These are phyloP conservation scores for Termitomyces bulborhizus DNA, from an alignment of 768 basidiomycete species.

Conservation along the genomic window DNA sequence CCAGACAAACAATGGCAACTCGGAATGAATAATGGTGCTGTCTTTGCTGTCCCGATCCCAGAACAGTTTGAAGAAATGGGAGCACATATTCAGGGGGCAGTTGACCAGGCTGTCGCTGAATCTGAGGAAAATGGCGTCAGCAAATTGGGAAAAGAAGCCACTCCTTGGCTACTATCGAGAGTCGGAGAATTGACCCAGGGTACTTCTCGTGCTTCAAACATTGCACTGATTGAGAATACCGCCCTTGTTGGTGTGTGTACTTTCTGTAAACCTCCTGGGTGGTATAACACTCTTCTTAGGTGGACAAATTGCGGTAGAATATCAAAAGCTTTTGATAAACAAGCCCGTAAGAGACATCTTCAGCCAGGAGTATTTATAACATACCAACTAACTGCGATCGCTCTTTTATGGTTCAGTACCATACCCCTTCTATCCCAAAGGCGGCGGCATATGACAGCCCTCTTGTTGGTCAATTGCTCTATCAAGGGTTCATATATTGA, in stretches of 20 bases:
- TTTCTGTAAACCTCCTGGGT: neutral
- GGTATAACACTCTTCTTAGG: constrained; percentile 34
- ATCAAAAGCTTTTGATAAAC: constrained; percentile 42
- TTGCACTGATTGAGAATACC: constrained; percentile 87
- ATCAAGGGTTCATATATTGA: neutral
- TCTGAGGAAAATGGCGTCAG: constrained; percentile 76
- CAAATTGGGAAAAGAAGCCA: constrained; percentile 81
- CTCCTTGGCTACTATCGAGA: constrained; percentile 88
- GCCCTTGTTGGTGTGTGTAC: constrained; percentile 65
- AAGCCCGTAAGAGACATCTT: constrained; percentile 26
- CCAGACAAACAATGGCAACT: constrained; percentile 68
- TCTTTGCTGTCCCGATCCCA: constrained; percentile 91
- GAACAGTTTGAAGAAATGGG: constrained; percentile 65
- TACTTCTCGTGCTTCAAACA: constrained; percentile 67
- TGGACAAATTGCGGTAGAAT: constrained; percentile 72
- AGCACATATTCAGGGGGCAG: constrained; percentile 60
- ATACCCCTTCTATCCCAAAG: constrained; percentile 1
- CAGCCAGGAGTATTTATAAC: constrained; percentile 5
- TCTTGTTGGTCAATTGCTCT: constrained; percentile 6
- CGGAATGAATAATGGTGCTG: constrained; percentile 65
- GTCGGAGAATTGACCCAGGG: constrained; percentile 78
- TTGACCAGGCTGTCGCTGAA: constrained; percentile 82
- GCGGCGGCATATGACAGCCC: neutral
- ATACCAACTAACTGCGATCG: neutral
- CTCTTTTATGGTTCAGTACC: neutral